Evolutionary conservation across 192 early-diverging fungal species (phyloP).

Genomic region (Entophlyctis helioformis): DNA sequence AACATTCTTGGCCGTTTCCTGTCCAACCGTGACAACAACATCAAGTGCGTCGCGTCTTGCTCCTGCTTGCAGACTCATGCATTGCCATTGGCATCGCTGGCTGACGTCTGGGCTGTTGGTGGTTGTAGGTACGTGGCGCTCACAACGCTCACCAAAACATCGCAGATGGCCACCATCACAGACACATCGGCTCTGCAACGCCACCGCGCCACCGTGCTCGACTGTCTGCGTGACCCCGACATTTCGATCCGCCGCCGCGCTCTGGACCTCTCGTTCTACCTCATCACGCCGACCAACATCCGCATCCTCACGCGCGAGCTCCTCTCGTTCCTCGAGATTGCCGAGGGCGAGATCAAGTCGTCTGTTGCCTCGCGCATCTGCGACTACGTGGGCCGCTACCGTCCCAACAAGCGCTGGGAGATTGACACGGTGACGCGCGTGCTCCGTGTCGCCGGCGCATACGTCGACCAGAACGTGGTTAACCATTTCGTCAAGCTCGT

Average conservation of each 20-base stretch:
- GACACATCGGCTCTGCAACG: slow-evolving; percentile 93
- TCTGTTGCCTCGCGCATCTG: slow-evolving; percentile 86
- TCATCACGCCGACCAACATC: slow-evolving; percentile 89
- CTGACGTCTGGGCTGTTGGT: no score
- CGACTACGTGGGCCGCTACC: slow-evolving; percentile 84
- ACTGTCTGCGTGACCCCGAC: slow-evolving; percentile 90
- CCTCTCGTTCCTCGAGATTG: slow-evolving; percentile 81
- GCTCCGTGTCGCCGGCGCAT: slow-evolving; percentile 47
- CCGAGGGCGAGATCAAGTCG: slow-evolving; percentile 80
- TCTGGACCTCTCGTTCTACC: slow-evolving; percentile 87
- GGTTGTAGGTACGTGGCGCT: slow-evolving; percentile 81
- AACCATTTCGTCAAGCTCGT: slow-evolving; percentile 81
- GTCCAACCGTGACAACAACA: slow-evolving; percentile 93
- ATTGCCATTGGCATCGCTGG: no score
- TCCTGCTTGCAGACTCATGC: no score
- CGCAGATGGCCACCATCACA: slow-evolving; percentile 47
- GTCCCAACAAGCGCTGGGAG: slow-evolving; percentile 94
- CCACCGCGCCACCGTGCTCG: slow-evolving; percentile 90
- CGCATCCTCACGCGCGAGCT: slow-evolving; percentile 86
- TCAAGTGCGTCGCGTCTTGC: slow-evolving; percentile 44
- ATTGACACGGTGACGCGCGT: slow-evolving; percentile 90
- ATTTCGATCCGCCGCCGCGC: slow-evolving; percentile 94
- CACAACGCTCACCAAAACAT: slow-evolving; percentile 85
- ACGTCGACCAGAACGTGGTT: slow-evolving; percentile 32
- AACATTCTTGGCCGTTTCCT: slow-evolving; percentile 97